Base-by-base conservation (phyloP, 225 moss, liverwort and hornwort species). In the Polytrichum formosum region DNA sequence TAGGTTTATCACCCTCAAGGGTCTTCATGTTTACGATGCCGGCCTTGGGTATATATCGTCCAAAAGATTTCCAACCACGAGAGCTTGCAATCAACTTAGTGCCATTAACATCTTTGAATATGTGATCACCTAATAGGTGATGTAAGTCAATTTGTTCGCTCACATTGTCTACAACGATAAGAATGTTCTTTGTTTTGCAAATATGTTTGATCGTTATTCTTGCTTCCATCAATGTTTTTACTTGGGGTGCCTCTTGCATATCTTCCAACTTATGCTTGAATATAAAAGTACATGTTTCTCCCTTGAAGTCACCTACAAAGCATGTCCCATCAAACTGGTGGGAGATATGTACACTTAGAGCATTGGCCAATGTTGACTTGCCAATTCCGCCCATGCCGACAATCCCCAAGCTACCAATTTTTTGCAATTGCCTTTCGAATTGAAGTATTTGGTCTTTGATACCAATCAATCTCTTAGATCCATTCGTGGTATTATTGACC, bases 341-440 rank as follows among this genome's bases (percentile, higher is more conserved):
- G 22, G 9, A 70, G 56, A 70, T 70, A 2, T 70, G 26, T 7
- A 29, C 26, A 70, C 22, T 27, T 27, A 70, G 18, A 56, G 69
- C 69, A 18, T 58, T 70, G 18, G 69, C 69, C 26, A 70, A 6
- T 56, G 69, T 70, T 31, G 69, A 27, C 16, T 70, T 70, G 19
- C 69, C 69, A 0, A 70, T 70, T 29, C 69, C 69, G 3, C 69
- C 69, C 69, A 70, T 70, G 7, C 69, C 69, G 1, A 70, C 31
- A 22, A 70, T 70, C 53, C 67, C 67, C 20, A 53, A 29, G 18
- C 18, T 17, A 18, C 21, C 46, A 25, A 7, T 17, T 4, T 23
- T 21, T 46, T 67, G 8, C n/a, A 67, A 0, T 1, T 10, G 46
- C 2, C n/a, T 4, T 66, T 66, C 18, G 0, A 37, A 7, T n/a